Conservation (phyloP, 2,329 filamentous ascomycete species). For the Penicillium expansum region DNA sequence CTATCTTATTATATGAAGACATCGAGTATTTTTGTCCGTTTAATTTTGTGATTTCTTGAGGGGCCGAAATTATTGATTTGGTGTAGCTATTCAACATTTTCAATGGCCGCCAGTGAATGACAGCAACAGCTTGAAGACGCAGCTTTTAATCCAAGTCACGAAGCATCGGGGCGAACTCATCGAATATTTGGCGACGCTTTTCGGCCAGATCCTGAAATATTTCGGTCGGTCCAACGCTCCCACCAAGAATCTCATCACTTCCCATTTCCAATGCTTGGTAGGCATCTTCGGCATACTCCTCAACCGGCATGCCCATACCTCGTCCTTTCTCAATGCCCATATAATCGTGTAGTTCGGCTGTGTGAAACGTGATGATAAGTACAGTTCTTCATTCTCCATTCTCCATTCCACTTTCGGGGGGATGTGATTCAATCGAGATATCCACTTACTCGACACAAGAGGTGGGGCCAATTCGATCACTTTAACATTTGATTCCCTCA, state of each 20-base stretch:
- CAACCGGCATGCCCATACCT: background rate
- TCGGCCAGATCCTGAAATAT: background rate
- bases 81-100: background rate
- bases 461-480: constrained; percentile 3
- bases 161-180: background rate
- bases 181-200: background rate
- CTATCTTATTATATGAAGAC: constrained; percentile 29
- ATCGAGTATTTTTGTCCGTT: background rate
- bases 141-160: background rate
- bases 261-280: background rate
- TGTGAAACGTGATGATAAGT: background rate
- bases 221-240: background rate
- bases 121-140: too few relatives aligned
- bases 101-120: background rate
- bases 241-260: background rate
- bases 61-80: background rate
- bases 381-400: background rate
- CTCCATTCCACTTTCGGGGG: background rate
- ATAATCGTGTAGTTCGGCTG: background rate
- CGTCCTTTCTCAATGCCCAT: background rate
- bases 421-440: background rate
- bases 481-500: background rate
- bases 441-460: constrained; percentile 1
- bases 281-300: background rate
- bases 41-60: background rate